Evolutionary conservation across 306 rosid genomes (phyloP), one percentile per base, ranked within the genome.

Genomic region (Trichosanthes cucumerina): DNA sequence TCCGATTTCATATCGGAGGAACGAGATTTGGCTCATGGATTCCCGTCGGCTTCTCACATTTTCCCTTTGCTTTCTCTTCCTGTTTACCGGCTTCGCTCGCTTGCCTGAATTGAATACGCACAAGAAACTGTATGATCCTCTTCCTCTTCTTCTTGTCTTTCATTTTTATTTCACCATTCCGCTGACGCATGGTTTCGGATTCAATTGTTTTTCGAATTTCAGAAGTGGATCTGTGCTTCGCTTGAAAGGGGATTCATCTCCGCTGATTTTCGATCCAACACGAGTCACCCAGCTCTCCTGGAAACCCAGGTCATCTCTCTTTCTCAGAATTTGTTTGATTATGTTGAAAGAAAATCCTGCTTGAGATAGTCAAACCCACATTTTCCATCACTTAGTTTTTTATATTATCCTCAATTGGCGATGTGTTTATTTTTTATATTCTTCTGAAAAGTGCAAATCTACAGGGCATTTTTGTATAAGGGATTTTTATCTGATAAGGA

Each of bases 381-480:
- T 18, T 19, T 8, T 19, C 46, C 10, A 5, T 79, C 5, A 52
- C 6, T 41, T 34, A n/a, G 24, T 15, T 49, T 16, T 26, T 47
- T 3, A 39, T 39, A 7, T 1, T 19, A 65, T 65, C 6, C 72
- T 65, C 6, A 24, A 71, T 26, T 50, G n/a, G n/a, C n/a, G 19
- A 6, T 59, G 1, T 75, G 36, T 78, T 73, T 39, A 19, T 28
- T 28, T 28, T 71, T 79, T 57, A 31, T 6, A 75, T 21, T 75
- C 1, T 59, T 69, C 57, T 33, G 52, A 44, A 31, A 31, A 63
- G 10, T 63, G 9, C 76, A 77, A 54, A 49, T 65, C 44, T 84
- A 86, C 87, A 96, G 99, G 97, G 99, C 98, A 62, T 96, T 92
- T 84, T 53, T 92, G 3, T 85, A 92, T 76, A 91, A 87, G 84